Percentiles rank a stretch among this genome's conserved stretches.
Evolutionary conservation across 2,329 filamentous ascomycete genomes (phyloP).

Genomic region (Aspergillus glaucus): DNA sequence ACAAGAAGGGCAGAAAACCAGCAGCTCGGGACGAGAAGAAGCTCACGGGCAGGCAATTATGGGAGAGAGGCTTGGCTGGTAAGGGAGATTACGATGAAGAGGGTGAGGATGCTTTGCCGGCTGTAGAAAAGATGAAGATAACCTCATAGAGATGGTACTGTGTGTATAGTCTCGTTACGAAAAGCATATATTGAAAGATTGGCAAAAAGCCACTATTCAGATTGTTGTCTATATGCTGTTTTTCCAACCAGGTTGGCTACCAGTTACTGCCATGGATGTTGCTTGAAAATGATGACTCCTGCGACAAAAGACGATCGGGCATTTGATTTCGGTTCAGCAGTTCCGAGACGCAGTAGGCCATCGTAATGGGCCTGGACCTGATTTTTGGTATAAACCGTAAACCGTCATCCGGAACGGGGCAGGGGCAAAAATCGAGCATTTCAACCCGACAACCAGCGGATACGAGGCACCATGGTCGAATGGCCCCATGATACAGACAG

Average conservation of each 20-base stretch:
- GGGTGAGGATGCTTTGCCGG: constrained; percentile 55
- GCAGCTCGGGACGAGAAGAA: constrained; percentile 59
- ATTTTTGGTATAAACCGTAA: too few species aligned
- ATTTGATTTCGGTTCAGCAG: too few species aligned
- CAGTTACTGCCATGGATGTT: too few species aligned
- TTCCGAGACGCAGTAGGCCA: too few species aligned
- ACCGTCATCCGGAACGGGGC: too few species aligned
- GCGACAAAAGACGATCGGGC: too few species aligned
- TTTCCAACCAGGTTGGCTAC: not conserved
- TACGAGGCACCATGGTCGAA: too few species aligned
- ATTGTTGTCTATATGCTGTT: not conserved
- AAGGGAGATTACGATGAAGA: constrained; percentile 63
- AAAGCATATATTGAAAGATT: not conserved
- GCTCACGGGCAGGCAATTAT: constrained; percentile 68
- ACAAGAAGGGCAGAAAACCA: constrained; percentile 77
- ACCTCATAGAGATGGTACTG: constrained; percentile 40
- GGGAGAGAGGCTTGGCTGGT: constrained; percentile 65
- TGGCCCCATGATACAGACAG: too few species aligned
- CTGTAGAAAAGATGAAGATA: constrained; percentile 66
- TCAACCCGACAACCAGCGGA: too few species aligned
- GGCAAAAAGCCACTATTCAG: not conserved
- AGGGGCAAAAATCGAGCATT: too few species aligned
- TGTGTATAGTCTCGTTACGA: not conserved
- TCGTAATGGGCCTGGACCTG: too few species aligned
- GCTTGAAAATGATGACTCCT: too few species aligned